Base-by-base conservation (phyloP, 2,329 filamentous ascomycete species). In the Phyllosticta paracitricarpa region DNA sequence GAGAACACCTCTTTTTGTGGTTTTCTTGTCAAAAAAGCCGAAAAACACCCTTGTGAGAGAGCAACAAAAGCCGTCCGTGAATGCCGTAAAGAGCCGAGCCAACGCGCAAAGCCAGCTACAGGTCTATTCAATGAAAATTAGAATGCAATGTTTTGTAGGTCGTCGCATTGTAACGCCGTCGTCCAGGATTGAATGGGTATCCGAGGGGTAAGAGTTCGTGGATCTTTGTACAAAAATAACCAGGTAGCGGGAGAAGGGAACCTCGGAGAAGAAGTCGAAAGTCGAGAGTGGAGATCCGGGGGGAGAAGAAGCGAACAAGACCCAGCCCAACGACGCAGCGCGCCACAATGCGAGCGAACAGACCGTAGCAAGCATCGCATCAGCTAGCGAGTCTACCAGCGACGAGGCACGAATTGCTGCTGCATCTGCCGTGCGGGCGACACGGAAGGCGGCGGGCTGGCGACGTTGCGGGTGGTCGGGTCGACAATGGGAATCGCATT, bases 401-500 rank as follows among this genome's bases (percentile, higher is more conserved):
- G 78, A 68, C 78, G 77, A 64, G 71, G 66, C 68, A 73, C 71
- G 66, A 76, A 78, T 72, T 80, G 77, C 72, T 82, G 79, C 78
- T 86, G 84, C 79, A 84, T 82, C 77, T 76, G 73, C 67, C 84
- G 81, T 72, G 79, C 82, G 63, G 85, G 84, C 61, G 84, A 86
- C 70, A 87, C 82, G 66, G 83, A 85, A 64, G 87, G 87, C 26
- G 93, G 91, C 67, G 93, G 93, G 79, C 91, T 96, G 61, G 91
- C 87, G 80, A 97, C 88, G 71, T 91, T 86, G 71, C 94, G 91
- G 62, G 93, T 97, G 68, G 84, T 89, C 60, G 94, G 94, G 81
- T 99, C 96, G 77, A 97, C 90, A 74, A 99, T 99, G 63, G 93
- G 93, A 67, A 97, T 97, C 71, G 94, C 91, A 75, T 97, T 97